Conservation (phyloP, 1,284 basidiomycete genomes). For the Ganoderma leucocontextum region DNA sequence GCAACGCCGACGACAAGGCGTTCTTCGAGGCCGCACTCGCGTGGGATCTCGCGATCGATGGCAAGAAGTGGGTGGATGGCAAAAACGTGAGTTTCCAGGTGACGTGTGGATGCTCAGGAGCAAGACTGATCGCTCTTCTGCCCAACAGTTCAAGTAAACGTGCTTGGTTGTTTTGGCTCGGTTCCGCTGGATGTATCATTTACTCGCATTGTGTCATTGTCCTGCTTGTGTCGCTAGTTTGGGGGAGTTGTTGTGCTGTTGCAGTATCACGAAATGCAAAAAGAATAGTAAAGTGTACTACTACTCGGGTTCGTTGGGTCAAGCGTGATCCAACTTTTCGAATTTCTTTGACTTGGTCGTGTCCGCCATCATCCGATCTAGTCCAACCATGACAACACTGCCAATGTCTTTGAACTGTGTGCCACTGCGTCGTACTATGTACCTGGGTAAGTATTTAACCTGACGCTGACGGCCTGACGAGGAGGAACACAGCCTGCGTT, state of each 20-base stretch:
- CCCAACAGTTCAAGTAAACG: constrained; percentile 44
- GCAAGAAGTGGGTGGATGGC: constrained; percentile 88
- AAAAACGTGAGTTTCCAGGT: constrained; percentile 67
- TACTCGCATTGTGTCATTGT: constrained; percentile 21
- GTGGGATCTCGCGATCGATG: constrained; percentile 89
- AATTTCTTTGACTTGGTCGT: not conserved
- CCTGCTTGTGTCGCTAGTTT: constrained; percentile 36
- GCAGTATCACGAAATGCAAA: constrained; percentile 38
- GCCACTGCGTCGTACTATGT: too few species aligned
- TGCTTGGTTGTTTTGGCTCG: constrained; percentile 12
- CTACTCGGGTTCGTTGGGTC: not conserved
- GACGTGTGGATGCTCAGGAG: not conserved
- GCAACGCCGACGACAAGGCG: constrained; percentile 76
- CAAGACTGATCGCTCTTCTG: constrained; percentile 8
- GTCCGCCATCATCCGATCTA: too few species aligned
- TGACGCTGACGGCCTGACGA: constrained; percentile 6
- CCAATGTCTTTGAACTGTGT: too few species aligned
- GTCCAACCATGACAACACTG: too few species aligned
- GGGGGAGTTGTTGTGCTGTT: constrained; percentile 40
- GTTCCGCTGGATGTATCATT: constrained; percentile 33
- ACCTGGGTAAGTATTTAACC: too few species aligned
- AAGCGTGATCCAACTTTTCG: not conserved
- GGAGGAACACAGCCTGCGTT: constrained; percentile 7
- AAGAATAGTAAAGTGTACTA: constrained; percentile 14
- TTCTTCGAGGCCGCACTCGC: constrained; percentile 92